phyloP scores from a whole-genome alignment of 768 basidiomycete genomes.

The Boletus subparvulus region DNA sequence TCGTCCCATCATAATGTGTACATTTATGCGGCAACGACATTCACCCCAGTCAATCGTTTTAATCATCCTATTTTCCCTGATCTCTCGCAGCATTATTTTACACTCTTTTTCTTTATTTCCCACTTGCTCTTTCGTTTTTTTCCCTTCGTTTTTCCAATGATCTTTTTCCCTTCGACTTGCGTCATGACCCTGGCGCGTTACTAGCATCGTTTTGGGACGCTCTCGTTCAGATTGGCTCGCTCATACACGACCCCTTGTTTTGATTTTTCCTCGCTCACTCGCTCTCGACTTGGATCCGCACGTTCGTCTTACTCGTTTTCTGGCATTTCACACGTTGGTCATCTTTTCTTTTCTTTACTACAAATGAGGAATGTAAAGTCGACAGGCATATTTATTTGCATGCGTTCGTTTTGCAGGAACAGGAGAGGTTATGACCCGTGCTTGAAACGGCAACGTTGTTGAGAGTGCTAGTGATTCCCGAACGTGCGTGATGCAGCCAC shows the following conservation, averaged over 20 bases:
- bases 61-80: slow-evolving; percentile 6
- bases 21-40: neutral
- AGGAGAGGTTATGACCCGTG: no score
- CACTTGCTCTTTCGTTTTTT: neutral
- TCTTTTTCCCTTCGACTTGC: neutral
- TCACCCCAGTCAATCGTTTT: slow-evolving; percentile 10
- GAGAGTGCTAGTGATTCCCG: no score
- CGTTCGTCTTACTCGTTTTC: neutral
- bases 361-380: slow-evolving; percentile 13
- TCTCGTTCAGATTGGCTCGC: neutral
- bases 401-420: neutral
- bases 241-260: neutral
- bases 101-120: slow-evolving; percentile 11
- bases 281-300: neutral
- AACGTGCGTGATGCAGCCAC: neutral
- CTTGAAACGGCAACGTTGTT: no score
- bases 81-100: slow-evolving; percentile 9
- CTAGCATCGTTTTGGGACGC: slow-evolving; percentile 20
- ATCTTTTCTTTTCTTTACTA: neutral
- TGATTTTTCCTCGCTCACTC: no score
- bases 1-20: neutral
- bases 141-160: neutral
- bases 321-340: slow-evolving; percentile 1
- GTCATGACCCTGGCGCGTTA: neutral
- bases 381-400: neutral